Evolutionary conservation across 2,329 filamentous ascomycete species (phyloP).

Genomic region (Aulographum hederae): DNA sequence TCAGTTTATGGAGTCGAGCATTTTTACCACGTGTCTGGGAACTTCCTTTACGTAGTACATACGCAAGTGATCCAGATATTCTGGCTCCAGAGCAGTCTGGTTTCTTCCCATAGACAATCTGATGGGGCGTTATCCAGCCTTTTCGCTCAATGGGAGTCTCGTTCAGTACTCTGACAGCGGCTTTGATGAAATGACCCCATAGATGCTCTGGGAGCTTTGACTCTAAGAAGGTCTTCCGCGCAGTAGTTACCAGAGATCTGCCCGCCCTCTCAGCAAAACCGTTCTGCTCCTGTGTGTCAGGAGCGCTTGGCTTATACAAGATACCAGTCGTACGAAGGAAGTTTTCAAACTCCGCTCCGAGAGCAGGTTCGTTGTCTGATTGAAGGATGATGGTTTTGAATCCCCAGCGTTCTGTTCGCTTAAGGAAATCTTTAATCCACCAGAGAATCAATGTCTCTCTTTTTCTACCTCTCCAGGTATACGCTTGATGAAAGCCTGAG

Average conservation of each 20-base stretch:
- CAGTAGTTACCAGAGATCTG: not conserved
- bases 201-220: not conserved
- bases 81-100: not conserved
- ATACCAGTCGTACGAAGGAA: not conserved
- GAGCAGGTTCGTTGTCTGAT: not conserved
- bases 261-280: not conserved
- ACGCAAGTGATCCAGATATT: not conserved
- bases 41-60: too few relatives aligned
- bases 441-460: too few relatives aligned
- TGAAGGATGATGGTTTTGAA: not conserved
- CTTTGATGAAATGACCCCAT: not conserved
- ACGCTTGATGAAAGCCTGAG: too few relatives aligned
- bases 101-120: not conserved
- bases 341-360: not conserved
- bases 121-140: not conserved
- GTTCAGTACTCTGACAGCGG: not conserved
- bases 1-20: not conserved
- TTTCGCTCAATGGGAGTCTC: not conserved
- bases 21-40: not conserved
- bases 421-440: not conserved
- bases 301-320: not conserved
- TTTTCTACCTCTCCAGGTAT: too few relatives aligned
- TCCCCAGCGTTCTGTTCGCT: not conserved
- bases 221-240: not conserved
- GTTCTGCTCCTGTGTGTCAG: not conserved